A percentile compares a stretch with the other conserved stretches of the same genome.
Evolutionary conservation across 2,329 filamentous ascomycete genomes (phyloP).

Genomic region (Trichoderma atroviride): DNA sequence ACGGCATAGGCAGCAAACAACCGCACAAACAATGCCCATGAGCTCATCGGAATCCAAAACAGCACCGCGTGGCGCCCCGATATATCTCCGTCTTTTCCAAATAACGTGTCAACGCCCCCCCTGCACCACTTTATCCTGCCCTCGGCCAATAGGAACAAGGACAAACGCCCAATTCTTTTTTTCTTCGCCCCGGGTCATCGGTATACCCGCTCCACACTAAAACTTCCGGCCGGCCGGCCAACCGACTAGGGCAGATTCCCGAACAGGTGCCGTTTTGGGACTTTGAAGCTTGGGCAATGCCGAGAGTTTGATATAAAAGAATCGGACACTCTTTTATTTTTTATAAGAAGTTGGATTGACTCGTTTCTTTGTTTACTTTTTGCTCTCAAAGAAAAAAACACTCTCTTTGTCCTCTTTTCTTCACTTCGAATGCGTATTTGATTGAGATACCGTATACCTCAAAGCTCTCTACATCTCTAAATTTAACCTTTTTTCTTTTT

Average conservation of each 20-base stretch:
- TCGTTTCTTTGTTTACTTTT: neutral
- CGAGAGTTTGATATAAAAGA: conserved; percentile 19
- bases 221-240: conserved; percentile 23
- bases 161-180: neutral
- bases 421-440: neutral
- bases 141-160: neutral
- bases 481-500: neutral
- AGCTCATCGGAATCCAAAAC: neutral
- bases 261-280: conserved; percentile 11
- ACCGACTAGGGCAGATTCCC: conserved; percentile 5
- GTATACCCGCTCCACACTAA: neutral
- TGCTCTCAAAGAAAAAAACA: neutral
- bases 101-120: neutral
- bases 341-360: neutral
- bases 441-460: neutral
- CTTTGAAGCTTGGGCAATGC: conserved; percentile 1
- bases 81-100: neutral
- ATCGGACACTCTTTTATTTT: no score
- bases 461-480: neutral
- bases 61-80: neutral
- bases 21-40: neutral
- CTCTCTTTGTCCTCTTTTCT: neutral
- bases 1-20: neutral
- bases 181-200: neutral
- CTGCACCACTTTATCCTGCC: neutral